Base-by-base conservation (phyloP, 495 filamentous ascomycete genomes). In the Opeltia flavorubescens region DNA sequence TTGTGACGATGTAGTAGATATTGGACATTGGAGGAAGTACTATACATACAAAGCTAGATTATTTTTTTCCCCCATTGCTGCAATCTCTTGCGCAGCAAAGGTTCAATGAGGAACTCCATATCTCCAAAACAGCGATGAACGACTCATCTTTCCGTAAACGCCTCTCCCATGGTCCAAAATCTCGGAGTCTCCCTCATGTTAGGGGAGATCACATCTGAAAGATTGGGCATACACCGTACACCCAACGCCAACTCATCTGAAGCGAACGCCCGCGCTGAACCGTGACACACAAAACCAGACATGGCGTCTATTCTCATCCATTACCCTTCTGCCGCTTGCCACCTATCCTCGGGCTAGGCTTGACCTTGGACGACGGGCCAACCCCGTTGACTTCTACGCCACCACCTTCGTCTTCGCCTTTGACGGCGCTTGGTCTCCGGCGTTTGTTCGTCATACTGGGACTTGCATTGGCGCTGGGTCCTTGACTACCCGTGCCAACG, bases 381-480 rank as follows among this genome's bases (percentile, higher is more conserved):
- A 65, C 58, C 21, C 73, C 73, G 48, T 78, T 78, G 25, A 72
- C 57, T 30, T 71, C 71, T 3, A 66, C 41, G 4, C 58, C 62
- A 43, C 59, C 66, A 18, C 76, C 76, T 15, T 89, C 84, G 15
- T 68, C 74, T 48, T 89, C 86, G 29, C 71, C 66, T 66, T 93
- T 91, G 42, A 89, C 82, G 3, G 76, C 76, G 27, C 55, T 54
- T 49, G 84, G 88, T 8, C 80, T 68, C 33, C 86, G 68, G 47
- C 88, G 72, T 48, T 86, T 77, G 64, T 91, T 83, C 39, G 72
- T 79, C 27, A 80, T 77, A 46, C 81, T 83, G 8, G 88, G 88
- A 44, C 86, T 93, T 3, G 88, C 89, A 58, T 85, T 93, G 5
- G 84, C 81, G 53, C 83, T 89, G 2, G 78, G 77, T 1, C 74